A percentile compares a stretch with the other conserved stretches of the same genome.
Evolutionary conservation across 257 asterid species (phyloP).

Genomic region (Jacaranda copaia): DNA sequence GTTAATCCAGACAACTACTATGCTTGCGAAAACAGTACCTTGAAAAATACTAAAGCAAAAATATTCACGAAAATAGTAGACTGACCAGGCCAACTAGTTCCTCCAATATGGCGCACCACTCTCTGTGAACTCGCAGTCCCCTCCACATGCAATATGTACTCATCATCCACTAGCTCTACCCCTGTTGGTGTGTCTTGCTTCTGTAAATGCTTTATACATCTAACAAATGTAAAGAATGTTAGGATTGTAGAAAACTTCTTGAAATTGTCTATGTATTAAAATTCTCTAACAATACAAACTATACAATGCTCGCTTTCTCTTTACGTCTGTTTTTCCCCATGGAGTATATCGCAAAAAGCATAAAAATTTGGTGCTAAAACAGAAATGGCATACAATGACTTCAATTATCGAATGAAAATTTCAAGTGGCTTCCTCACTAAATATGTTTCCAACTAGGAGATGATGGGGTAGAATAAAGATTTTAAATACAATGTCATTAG

Average conservation of each 20-base stretch:
- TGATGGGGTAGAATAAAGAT: background rate
- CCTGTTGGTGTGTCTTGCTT: conserved; percentile 73
- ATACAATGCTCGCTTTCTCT: background rate
- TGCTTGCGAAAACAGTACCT: background rate
- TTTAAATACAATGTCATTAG: background rate
- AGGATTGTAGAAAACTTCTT: background rate
- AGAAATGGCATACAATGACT: no score
- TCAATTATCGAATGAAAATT: background rate
- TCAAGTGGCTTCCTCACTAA: background rate
- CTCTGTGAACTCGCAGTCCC: conserved; percentile 84
- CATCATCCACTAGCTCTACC: conserved; percentile 68
- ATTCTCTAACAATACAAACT: background rate
- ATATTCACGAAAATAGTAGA: conserved; percentile 1
- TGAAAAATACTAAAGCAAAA: background rate
- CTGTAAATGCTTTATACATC: conserved; percentile 78
- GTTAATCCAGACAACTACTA: conserved; percentile 7
- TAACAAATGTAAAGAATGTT: conserved; percentile 26
- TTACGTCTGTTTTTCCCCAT: background rate
- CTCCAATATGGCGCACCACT: conserved; percentile 94
- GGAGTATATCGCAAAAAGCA: background rate
- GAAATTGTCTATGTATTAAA: background rate
- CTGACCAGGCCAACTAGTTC: conserved; percentile 96
- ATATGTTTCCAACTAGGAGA: background rate
- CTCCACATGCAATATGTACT: conserved; percentile 84
- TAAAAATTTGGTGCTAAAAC: background rate